A percentile compares a stretch with the other conserved stretches of the same genome.
phyloP scores from a whole-genome alignment of 768 basidiomycete genomes.

The Auriscalpium vulgare region DNA sequence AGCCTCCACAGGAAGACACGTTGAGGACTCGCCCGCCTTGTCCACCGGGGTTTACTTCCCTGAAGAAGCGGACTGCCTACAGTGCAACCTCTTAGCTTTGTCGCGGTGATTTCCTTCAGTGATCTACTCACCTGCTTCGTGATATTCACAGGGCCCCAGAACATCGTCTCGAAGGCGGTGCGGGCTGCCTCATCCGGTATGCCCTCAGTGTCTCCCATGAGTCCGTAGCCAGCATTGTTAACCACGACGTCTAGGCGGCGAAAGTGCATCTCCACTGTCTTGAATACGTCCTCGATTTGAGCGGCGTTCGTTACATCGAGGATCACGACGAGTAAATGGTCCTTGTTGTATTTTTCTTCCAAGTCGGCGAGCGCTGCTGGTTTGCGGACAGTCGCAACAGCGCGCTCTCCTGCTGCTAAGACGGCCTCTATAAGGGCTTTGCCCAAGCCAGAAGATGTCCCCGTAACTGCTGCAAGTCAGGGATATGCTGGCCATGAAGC shows the following conservation, averaged over 20 bases:
- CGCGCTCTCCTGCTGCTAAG: neutral
- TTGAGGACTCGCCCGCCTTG: conserved; percentile 1
- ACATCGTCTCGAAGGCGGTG: neutral
- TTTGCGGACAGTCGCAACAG: neutral
- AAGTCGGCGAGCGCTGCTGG: neutral
- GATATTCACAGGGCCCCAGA: conserved; percentile 5
- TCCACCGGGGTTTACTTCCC: neutral
- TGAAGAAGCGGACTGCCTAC: conserved; percentile 1
- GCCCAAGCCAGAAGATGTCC: neutral
- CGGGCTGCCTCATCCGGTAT: neutral
- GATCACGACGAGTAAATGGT: neutral
- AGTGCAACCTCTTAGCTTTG: neutral
- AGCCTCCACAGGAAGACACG: conserved; percentile 19
- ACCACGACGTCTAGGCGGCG: conserved; percentile 3
- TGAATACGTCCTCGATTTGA: neutral
- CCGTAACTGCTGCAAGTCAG: neutral
- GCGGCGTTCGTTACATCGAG: neutral
- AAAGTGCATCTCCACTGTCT: neutral
- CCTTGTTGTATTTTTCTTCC: neutral
- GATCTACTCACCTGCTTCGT: neutral
- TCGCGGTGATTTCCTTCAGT: neutral
- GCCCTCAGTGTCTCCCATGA: neutral
- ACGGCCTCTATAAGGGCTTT: neutral
- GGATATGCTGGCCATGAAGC: neutral
- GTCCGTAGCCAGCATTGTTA: neutral